These are phyloP conservation scores for Raffaelea albimanens DNA, from an alignment of 2,329 filamentous ascomycete genomes.

Conservation along the genomic window DNA sequence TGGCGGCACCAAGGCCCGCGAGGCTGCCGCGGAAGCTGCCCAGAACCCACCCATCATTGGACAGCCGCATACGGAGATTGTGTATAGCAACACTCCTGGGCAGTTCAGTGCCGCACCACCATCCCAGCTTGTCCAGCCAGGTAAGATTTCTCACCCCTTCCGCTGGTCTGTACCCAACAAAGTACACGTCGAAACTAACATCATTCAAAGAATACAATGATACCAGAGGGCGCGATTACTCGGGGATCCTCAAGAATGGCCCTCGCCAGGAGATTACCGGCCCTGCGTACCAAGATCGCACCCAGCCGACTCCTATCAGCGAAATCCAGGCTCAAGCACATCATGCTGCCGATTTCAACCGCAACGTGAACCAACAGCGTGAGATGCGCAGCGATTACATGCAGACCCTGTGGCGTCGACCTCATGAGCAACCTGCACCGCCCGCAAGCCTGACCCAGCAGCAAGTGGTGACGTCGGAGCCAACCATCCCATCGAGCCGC, in stretches of 20 bases:
- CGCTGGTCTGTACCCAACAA: too few relatives aligned
- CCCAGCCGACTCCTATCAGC: slow-evolving; percentile 61
- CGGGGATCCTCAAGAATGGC: slow-evolving; percentile 64
- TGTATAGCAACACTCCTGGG: slow-evolving; percentile 67
- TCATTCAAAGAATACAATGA: slow-evolving; percentile 59
- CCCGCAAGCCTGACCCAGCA: slow-evolving; percentile 39
- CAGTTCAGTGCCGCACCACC: slow-evolving; percentile 59
- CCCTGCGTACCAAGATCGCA: slow-evolving; percentile 78
- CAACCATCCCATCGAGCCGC: slow-evolving; percentile 38
- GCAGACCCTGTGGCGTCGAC: slow-evolving; percentile 71
- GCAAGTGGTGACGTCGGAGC: slow-evolving; percentile 33
- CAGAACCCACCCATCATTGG: slow-evolving; percentile 52
- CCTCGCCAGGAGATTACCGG: slow-evolving; percentile 86
- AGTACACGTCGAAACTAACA: too few relatives aligned
- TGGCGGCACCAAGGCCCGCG: slow-evolving; percentile 78
- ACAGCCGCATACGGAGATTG: slow-evolving; percentile 72
- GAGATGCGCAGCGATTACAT: slow-evolving; percentile 71
- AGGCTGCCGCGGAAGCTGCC: slow-evolving; percentile 63
- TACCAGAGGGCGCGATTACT: slow-evolving; percentile 70
- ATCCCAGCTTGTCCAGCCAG: slow-evolving; percentile 56
- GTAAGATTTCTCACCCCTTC: too few relatives aligned
- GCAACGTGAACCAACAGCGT: slow-evolving; percentile 70
- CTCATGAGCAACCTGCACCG: slow-evolving; percentile 61
- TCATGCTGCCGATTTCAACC: slow-evolving; percentile 86
- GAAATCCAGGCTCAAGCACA: slow-evolving; percentile 82